Evolutionary conservation across 2,329 filamentous ascomycete genomes (phyloP).

Genomic region (Fusarium gaditjirri): DNA sequence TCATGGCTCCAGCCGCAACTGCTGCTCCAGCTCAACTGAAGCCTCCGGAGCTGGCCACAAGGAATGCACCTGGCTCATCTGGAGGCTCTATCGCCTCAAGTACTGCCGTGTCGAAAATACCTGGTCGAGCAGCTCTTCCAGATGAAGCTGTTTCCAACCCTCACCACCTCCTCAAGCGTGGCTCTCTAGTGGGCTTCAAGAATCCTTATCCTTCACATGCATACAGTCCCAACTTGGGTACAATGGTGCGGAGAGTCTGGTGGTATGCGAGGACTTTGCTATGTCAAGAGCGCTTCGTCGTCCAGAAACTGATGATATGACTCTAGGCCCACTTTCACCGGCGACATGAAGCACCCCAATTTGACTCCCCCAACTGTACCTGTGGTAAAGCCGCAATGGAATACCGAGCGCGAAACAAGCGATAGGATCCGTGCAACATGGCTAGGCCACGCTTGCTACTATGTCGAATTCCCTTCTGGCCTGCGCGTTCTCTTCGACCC

Average conservation of each 20-base stretch:
- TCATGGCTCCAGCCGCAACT: constrained; percentile 33
- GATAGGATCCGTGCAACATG: constrained; percentile 82
- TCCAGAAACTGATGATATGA: constrained; percentile 15
- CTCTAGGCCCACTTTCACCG: constrained; percentile 52
- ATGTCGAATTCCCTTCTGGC: constrained; percentile 87
- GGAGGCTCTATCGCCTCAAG: constrained; percentile 23
- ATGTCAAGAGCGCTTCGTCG: not conserved
- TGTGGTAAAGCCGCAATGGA: constrained; percentile 74
- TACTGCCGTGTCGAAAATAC: constrained; percentile 50
- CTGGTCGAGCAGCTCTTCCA: constrained; percentile 50
- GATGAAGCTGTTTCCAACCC: constrained; percentile 57
- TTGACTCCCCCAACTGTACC: constrained; percentile 73
- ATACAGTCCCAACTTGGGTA: constrained; percentile 31
- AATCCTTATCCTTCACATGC: constrained; percentile 63
- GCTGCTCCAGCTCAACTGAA: constrained; percentile 23
- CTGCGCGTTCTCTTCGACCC: constrained; percentile 93
- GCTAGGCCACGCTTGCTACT: constrained; percentile 95
- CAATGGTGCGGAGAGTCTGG: constrained; percentile 48
- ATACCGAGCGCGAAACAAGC: constrained; percentile 66
- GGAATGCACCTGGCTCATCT: constrained; percentile 2
- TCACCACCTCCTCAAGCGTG: constrained; percentile 59
- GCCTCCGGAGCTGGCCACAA: constrained; percentile 33
- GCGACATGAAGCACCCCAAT: constrained; percentile 62
- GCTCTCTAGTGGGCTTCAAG: constrained; percentile 56
- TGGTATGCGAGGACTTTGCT: constrained; percentile 47